Conservation (phyloP, 148 eudicot species). For the Chenopodium quinoa region DNA sequence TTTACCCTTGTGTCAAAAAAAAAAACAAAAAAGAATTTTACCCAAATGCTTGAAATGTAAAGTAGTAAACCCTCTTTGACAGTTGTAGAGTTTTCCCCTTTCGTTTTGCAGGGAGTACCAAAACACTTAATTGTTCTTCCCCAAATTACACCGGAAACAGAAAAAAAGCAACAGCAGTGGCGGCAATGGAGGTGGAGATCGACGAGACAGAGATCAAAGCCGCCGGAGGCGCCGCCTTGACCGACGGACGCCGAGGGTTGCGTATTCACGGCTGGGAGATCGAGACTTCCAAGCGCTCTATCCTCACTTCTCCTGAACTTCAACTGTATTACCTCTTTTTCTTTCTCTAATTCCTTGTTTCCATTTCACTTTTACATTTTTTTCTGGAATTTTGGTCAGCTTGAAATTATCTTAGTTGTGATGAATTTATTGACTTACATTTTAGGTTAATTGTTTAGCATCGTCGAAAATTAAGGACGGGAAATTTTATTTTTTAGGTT, state of each 20-base stretch:
- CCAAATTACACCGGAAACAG: not conserved
- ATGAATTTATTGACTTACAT: not conserved
- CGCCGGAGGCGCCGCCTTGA: slow-evolving; percentile 64
- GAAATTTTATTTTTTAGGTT: no score
- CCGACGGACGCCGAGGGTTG: slow-evolving; percentile 68
- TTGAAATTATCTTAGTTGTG: no score
- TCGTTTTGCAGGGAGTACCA: no score
- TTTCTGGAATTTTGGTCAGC: not conserved
- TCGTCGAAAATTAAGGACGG: no score
- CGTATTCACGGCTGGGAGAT: slow-evolving; percentile 85
- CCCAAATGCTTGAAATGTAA: no score
- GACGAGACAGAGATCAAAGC: slow-evolving; percentile 58
- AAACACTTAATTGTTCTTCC: not conserved
- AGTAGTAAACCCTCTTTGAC: no score
- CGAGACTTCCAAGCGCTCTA: slow-evolving; percentile 61
- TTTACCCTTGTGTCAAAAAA: no score
- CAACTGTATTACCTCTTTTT: slow-evolving; percentile 41
- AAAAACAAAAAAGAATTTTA: no score
- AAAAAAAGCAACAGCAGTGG: not conserved
- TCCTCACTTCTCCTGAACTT: slow-evolving; percentile 58
- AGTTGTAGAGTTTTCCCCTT: no score
- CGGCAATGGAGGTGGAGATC: slow-evolving; percentile 48
- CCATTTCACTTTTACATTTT: not conserved
- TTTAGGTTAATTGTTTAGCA: no score
- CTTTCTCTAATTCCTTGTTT: slow-evolving; percentile 12